A percentile compares a stretch with the other conserved stretches of the same genome.
phyloP scores from a whole-genome alignment of 257 asterid species.

The Coffea eugenioides region DNA sequence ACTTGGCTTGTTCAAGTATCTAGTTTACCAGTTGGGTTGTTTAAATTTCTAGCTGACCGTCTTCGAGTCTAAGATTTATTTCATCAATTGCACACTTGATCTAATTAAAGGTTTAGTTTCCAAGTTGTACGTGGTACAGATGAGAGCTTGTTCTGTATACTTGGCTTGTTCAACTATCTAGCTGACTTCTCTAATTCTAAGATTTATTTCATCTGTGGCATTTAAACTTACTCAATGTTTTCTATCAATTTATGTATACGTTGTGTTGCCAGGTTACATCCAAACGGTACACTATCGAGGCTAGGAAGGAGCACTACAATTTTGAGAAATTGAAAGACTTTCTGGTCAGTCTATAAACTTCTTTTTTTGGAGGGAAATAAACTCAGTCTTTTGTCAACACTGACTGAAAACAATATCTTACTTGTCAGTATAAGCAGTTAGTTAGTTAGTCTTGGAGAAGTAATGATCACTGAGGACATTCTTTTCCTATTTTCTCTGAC shows the following conservation, averaged over 20 bases:
- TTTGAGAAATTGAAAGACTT: constrained; percentile 70
- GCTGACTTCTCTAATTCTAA: not conserved
- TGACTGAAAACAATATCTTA: not conserved
- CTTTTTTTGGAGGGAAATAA: not conserved
- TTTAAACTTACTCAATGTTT: not conserved
- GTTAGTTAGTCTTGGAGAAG: not conserved
- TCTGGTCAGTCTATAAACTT: constrained; percentile 53
- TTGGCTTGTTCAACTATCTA: not conserved
- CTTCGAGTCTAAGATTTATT: too few species aligned
- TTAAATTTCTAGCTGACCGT: too few species aligned
- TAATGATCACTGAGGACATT: constrained; percentile 4
- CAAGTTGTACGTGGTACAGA: not conserved
- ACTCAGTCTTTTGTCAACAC: not conserved
- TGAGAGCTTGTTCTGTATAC: not conserved
- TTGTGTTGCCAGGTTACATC: constrained; percentile 72
- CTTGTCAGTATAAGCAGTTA: not conserved
- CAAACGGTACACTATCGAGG: constrained; percentile 75
- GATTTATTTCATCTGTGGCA: not conserved
- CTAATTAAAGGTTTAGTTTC: not conserved
- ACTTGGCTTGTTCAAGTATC: not conserved
- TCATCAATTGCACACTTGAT: not conserved
- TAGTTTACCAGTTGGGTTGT: too few species aligned
- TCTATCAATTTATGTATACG: constrained; percentile 1
- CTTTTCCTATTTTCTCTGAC: constrained; percentile 23
- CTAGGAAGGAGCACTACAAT: constrained; percentile 78